These are phyloP conservation scores for Kurtzmaniella quercitrusa DNA, from an alignment of 1,139 yeast genomes.

Conservation along the genomic window DNA sequence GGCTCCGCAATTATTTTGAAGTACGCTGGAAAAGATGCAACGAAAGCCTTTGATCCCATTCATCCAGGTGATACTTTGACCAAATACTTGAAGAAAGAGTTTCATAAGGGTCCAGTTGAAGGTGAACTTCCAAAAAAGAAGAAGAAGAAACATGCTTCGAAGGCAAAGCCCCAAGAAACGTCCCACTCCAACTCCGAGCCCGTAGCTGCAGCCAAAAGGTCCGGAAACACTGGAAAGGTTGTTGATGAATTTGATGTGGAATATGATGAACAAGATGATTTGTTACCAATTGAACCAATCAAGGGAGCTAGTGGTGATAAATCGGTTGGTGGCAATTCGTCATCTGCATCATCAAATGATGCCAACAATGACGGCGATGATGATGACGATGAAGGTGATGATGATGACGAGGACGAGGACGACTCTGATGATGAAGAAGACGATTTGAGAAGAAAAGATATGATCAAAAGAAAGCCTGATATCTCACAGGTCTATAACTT, in stretches of 20 bases:
- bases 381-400: constrained; percentile 16
- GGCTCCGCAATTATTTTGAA: constrained; percentile 49
- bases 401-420: constrained; percentile 24
- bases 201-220: constrained; percentile 1
- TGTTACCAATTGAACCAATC: constrained; percentile 18
- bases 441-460: constrained; percentile 24
- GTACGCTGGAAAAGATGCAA: constrained; percentile 58
- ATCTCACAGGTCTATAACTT: constrained; percentile 63
- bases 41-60: constrained; percentile 63
- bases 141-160: constrained; percentile 5
- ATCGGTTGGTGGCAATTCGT: neutral
- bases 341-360: constrained; percentile 3
- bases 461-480: constrained; percentile 50
- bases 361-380: constrained; percentile 1
- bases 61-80: constrained; percentile 79
- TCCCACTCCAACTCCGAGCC: constrained; percentile 4
- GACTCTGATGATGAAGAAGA: constrained; percentile 31
- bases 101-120: constrained; percentile 29
- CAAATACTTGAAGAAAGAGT: constrained; percentile 32
- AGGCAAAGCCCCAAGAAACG: constrained; percentile 3
- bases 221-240: constrained; percentile 8
- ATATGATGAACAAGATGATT: constrained; percentile 41
- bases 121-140: constrained; percentile 15
- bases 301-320: neutral
- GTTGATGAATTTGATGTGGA: constrained; percentile 47